Percentiles rank a stretch among this genome's conserved stretches.
phyloP scores from a whole-genome alignment of 768 basidiomycete species.

The Russula lepida region DNA sequence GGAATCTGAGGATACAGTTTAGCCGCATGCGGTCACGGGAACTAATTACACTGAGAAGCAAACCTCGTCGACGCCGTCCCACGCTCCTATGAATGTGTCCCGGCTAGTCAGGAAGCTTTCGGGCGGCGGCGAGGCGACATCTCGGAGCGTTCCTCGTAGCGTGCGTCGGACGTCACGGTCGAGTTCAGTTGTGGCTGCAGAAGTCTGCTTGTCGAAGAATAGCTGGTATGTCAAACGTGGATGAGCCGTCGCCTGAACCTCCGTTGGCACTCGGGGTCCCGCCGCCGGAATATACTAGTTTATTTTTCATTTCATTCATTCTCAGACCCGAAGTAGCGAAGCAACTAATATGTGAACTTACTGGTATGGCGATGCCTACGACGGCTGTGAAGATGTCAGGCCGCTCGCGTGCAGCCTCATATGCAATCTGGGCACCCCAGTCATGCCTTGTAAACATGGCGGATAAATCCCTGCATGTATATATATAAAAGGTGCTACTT shows the following conservation, averaged over 20 bases:
- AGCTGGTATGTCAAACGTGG: constrained; percentile 49
- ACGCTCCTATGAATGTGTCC: constrained; percentile 46
- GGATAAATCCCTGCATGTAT: neutral
- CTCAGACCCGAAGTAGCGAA: neutral
- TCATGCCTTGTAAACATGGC: constrained; percentile 46
- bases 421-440: constrained; percentile 64
- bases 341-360: constrained; percentile 30
- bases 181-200: constrained; percentile 45
- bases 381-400: constrained; percentile 58
- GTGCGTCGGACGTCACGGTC: constrained; percentile 47
- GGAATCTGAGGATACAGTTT: constrained; percentile 38
- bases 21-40: neutral
- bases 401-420: constrained; percentile 57
- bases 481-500: neutral
- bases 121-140: constrained; percentile 48
- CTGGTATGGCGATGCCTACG: constrained; percentile 52
- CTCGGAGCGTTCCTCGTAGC: constrained; percentile 48
- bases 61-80: constrained; percentile 39
- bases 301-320: neutral
- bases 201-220: constrained; percentile 47
- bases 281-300: constrained; percentile 54
- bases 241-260: constrained; percentile 32
- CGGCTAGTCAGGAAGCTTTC: constrained; percentile 41
- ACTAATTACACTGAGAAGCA: neutral
- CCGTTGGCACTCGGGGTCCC: constrained; percentile 40